Conservation (phyloP, 2,329 filamentous ascomycete genomes). For the Aspergillus tamarii region DNA sequence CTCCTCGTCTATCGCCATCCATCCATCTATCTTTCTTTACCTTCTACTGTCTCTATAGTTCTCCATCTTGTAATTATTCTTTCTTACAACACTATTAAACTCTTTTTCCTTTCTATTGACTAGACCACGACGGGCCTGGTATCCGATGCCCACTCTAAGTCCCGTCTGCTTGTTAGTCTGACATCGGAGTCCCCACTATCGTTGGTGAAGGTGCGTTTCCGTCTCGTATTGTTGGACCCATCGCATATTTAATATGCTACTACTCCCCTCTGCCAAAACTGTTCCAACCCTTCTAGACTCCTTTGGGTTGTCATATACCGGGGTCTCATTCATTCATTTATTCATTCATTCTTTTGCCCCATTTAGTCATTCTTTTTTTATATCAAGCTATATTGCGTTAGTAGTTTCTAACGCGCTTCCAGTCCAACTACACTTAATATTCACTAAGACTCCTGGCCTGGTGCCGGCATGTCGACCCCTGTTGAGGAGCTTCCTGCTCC, state of each 20-base stretch:
- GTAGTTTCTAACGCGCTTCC: neutral
- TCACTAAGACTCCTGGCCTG: slow-evolving; percentile 22
- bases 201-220: neutral
- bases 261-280: neutral
- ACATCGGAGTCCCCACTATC: neutral
- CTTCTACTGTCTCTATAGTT: neutral
- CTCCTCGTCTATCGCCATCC: neutral
- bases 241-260: neutral
- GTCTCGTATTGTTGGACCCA: neutral
- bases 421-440: slow-evolving; percentile 3
- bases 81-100: neutral
- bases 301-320: neutral
- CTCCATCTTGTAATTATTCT: neutral
- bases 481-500: slow-evolving; percentile 32
- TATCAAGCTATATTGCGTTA: neutral
- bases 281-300: neutral
- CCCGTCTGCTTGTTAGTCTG: neutral
- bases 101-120: neutral
- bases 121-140: neutral
- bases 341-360: slow-evolving; percentile 6
- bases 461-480: slow-evolving; percentile 42
- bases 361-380: slow-evolving; percentile 5
- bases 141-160: neutral
- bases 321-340: slow-evolving; percentile 1
- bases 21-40: neutral